Percentiles rank a stretch among this genome's conserved stretches.
These are phyloP conservation scores for Penicillium sclerotiorum DNA, from an alignment of 2,329 filamentous ascomycete species.

Conservation along the genomic window DNA sequence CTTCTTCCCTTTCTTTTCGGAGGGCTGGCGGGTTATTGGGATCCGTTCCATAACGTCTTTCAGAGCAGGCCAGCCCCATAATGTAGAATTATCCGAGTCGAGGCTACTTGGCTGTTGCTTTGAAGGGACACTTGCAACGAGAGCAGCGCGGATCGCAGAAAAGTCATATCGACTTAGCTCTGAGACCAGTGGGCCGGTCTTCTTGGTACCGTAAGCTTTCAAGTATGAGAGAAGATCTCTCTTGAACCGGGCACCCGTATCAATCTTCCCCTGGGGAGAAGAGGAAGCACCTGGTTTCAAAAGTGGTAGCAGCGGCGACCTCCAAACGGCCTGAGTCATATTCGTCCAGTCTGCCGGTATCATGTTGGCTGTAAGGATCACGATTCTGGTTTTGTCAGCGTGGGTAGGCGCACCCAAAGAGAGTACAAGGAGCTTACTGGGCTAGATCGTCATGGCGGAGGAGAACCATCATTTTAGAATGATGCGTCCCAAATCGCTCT, in stretches of 20 bases:
- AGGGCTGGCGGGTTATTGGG: constrained; percentile 43
- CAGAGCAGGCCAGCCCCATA: constrained; percentile 78
- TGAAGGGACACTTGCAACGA: constrained; percentile 79
- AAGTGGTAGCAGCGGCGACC: constrained; percentile 69
- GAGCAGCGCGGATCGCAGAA: constrained; percentile 64
- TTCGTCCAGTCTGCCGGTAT: constrained; percentile 85
- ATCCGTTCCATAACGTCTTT: constrained; percentile 61
- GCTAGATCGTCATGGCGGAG: constrained; percentile 75
- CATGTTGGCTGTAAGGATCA: constrained; percentile 92
- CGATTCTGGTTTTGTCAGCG: constrained; percentile 47
- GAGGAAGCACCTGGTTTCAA: constrained; percentile 2
- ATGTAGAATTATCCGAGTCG: constrained; percentile 51
- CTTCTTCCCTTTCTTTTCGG: constrained; percentile 11
- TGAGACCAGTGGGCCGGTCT: constrained; percentile 57
- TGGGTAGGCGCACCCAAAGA: background rate
- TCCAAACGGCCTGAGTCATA: constrained; percentile 84
- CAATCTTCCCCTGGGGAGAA: constrained; percentile 40
- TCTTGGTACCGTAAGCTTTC: constrained; percentile 64
- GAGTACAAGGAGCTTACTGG: constrained; percentile 49
- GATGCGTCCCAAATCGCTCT: constrained; percentile 83
- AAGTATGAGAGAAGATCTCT: constrained; percentile 74
- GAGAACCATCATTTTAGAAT: constrained; percentile 84
- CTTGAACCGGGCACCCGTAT: constrained; percentile 73
- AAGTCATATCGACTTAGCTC: constrained; percentile 70
- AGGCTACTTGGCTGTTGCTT: constrained; percentile 56